Conservation (phyloP, 164 flowering plant species). For the Warburgia ugandensis region DNA sequence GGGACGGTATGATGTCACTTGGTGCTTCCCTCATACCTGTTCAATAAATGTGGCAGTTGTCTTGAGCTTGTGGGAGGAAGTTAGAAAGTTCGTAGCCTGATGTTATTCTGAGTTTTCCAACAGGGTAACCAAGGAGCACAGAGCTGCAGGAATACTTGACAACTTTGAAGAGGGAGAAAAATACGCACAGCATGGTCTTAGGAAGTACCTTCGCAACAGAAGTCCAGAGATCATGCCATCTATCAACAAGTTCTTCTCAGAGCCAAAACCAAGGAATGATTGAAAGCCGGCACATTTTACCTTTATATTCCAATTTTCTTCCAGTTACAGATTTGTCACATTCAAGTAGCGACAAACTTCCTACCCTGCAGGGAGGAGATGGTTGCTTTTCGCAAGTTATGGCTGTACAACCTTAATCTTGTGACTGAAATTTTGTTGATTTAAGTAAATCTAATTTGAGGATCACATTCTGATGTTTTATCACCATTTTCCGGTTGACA, state of each 20-base stretch:
- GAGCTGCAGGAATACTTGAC: conserved; percentile 30
- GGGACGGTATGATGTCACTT: neutral
- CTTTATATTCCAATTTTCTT: neutral
- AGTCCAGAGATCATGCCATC: conserved; percentile 29
- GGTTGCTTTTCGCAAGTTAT: neutral
- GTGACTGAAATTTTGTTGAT: too few species aligned
- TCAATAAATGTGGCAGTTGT: neutral
- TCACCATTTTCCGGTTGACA: too few species aligned
- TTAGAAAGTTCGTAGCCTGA: neutral
- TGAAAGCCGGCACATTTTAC: neutral
- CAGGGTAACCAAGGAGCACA: conserved; percentile 25
- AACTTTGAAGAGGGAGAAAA: conserved; percentile 30
- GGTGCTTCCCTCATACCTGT: neutral
- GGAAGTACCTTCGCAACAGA: conserved; percentile 21
- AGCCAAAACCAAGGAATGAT: conserved; percentile 10
- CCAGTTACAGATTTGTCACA: neutral
- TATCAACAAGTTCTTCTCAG: conserved; percentile 24
- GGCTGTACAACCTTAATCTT: too few species aligned
- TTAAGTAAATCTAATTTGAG: too few species aligned
- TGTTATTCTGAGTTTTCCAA: neutral
- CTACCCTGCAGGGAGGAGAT: neutral
- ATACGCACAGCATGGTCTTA: conserved; percentile 21
- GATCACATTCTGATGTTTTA: too few species aligned
- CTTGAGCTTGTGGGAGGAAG: neutral
- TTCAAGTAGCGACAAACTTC: neutral